Conservation (phyloP, 2,329 filamentous ascomycete species). For the Ceratocystis alfenasii region DNA sequence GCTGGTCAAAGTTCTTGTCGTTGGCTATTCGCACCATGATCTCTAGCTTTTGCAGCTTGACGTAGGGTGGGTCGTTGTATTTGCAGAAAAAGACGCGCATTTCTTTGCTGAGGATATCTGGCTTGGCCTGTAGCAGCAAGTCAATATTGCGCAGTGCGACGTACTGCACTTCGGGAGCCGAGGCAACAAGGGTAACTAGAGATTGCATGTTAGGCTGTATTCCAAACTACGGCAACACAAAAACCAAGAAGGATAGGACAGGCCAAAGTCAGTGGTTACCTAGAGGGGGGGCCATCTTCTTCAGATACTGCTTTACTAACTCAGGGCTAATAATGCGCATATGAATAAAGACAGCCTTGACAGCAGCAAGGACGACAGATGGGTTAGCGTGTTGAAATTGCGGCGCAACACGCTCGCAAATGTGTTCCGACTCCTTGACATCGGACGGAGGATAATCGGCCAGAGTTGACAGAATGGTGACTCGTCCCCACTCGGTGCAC, state of each 20-base stretch:
- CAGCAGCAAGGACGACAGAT: constrained; percentile 89
- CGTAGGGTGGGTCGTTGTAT: constrained; percentile 95
- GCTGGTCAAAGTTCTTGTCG: constrained; percentile 88
- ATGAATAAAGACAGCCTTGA: constrained; percentile 94
- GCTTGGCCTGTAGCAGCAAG: constrained; percentile 85
- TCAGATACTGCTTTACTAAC: constrained; percentile 71
- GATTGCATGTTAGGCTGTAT: constrained; percentile 3
- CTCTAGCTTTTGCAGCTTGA: constrained; percentile 94
- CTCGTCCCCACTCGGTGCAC: constrained; percentile 95
- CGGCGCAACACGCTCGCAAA: constrained; percentile 88
- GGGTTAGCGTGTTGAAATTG: constrained; percentile 99
- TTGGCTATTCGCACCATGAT: constrained; percentile 99
- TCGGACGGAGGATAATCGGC: constrained; percentile 81
- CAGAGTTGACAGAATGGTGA: constrained; percentile 81
- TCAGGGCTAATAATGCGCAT: constrained; percentile 77
- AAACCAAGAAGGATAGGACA: no score
- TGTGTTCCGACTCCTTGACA: constrained; percentile 92
- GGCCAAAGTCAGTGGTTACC: constrained; percentile 40
- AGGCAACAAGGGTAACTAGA: constrained; percentile 84
- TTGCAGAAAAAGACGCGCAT: constrained; percentile 99
- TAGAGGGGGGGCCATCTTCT: constrained; percentile 96
- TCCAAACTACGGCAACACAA: not conserved
- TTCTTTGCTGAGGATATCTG: constrained; percentile 93
- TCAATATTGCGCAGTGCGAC: constrained; percentile 95
- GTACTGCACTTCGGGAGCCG: constrained; percentile 93